These are phyloP conservation scores for Cryptococcus amylolentus DNA, from an alignment of 1,284 basidiomycete species.

Conservation along the genomic window DNA sequence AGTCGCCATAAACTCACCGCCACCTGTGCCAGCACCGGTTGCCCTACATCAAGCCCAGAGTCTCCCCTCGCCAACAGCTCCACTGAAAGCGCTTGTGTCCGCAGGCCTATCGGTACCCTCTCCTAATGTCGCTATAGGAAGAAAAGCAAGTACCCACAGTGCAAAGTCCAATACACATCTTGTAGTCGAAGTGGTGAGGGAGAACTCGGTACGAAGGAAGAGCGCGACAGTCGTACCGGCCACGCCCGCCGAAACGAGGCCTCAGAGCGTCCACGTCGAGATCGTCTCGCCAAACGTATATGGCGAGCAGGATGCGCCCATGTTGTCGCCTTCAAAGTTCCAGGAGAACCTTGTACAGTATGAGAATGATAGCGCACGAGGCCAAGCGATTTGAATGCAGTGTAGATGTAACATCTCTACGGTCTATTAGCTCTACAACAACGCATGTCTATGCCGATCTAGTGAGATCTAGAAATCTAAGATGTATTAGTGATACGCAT, in stretches of 20 bases:
- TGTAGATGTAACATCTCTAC: conserved; percentile 1
- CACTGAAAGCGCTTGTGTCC: no score
- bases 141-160: no score
- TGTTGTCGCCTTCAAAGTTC: not conserved
- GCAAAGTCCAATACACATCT: no score
- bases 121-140: no score
- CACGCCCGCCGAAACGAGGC: not conserved
- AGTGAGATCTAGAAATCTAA: not conserved
- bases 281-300: not conserved
- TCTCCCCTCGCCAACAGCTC: no score
- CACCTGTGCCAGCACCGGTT: no score
- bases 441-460: not conserved
- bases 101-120: no score
- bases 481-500: not conserved
- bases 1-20: no score
- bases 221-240: not conserved
- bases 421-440: not conserved
- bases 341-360: not conserved
- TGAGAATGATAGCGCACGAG: not conserved
- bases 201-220: conserved; percentile 4
- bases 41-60: no score
- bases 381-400: not conserved
- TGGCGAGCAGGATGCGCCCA: not conserved
- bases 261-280: not conserved
- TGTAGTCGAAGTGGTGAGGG: conserved; percentile 7